Percentiles rank a stretch among this genome's conserved stretches.
These are phyloP conservation scores for Fusarium sp. DNA, from an alignment of 2,329 filamentous ascomycete genomes.

Conservation along the genomic window DNA sequence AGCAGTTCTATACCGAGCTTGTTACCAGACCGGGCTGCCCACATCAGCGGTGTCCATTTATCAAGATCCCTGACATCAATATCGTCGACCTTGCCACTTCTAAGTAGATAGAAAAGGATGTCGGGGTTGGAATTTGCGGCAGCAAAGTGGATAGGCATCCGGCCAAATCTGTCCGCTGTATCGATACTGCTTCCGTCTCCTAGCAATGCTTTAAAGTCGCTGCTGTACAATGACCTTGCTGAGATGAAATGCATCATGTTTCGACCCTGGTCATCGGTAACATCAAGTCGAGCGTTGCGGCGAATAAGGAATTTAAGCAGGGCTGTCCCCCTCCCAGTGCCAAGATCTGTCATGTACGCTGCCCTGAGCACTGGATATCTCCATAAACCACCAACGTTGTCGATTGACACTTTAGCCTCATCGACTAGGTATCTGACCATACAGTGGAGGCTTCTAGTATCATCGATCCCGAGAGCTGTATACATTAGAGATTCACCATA, in stretches of 20 bases:
- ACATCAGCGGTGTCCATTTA: not conserved
- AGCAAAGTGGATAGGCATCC: not conserved
- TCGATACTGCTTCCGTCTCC: too few species aligned
- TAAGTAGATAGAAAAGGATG: too few species aligned
- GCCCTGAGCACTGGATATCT: not conserved
- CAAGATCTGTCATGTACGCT: not conserved
- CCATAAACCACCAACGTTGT: not conserved
- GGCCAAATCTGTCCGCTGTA: not conserved
- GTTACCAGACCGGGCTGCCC: not conserved
- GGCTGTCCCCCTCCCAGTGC: too few species aligned
- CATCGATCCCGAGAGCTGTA: not conserved
- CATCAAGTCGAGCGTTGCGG: not conserved
- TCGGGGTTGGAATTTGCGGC: too few species aligned
- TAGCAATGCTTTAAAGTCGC: too few species aligned
- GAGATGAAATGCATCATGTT: not conserved
- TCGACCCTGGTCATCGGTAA: not conserved
- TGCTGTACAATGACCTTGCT: too few species aligned
- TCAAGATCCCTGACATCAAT: not conserved
- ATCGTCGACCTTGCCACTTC: not conserved
- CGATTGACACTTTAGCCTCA: not conserved
- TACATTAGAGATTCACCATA: not conserved
- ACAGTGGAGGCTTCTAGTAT: too few species aligned
- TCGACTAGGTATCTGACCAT: not conserved
- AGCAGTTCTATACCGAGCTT: accelerated
- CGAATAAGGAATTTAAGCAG: not conserved